These are phyloP conservation scores for Petrea volubilis DNA, from an alignment of 257 asterid genomes.

Conservation along the genomic window DNA sequence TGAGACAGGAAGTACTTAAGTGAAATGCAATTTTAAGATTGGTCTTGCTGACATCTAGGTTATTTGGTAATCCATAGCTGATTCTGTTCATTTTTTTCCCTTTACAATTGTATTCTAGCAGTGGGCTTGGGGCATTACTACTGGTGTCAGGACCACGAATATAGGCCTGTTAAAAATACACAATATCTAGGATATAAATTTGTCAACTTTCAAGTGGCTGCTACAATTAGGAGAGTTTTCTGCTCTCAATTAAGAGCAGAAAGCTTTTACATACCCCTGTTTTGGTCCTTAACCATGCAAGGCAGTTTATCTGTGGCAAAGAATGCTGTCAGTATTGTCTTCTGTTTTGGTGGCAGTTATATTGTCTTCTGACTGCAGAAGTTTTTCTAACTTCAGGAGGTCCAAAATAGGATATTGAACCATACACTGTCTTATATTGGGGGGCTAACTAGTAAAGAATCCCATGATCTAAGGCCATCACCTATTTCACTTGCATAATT, in stretches of 20 bases:
- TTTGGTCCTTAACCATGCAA: neutral
- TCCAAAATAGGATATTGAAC: neutral
- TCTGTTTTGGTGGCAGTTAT: neutral
- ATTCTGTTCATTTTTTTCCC: too few relatives aligned
- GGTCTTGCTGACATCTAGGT: too few relatives aligned
- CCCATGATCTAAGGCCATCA: neutral
- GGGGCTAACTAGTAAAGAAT: neutral
- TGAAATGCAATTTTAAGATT: too few relatives aligned
- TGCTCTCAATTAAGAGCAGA: neutral
- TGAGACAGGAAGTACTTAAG: neutral
- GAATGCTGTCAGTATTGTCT: neutral
- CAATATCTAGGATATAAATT: neutral
- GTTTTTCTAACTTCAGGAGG: neutral
- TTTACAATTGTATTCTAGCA: neutral
- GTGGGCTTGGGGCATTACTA: neutral
- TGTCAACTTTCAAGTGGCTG: too few relatives aligned
- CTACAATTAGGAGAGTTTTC: neutral
- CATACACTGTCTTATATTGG: neutral
- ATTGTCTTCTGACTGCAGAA: neutral
- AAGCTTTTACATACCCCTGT: neutral
- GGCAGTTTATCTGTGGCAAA: neutral
- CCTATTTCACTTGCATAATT: constrained; percentile 8
- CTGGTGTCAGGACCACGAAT: neutral
- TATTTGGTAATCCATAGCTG: too few relatives aligned
- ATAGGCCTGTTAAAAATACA: neutral